Evolutionary conservation across 495 filamentous ascomycete species (phyloP).

Genomic region (Wilcoxina mikolae): DNA sequence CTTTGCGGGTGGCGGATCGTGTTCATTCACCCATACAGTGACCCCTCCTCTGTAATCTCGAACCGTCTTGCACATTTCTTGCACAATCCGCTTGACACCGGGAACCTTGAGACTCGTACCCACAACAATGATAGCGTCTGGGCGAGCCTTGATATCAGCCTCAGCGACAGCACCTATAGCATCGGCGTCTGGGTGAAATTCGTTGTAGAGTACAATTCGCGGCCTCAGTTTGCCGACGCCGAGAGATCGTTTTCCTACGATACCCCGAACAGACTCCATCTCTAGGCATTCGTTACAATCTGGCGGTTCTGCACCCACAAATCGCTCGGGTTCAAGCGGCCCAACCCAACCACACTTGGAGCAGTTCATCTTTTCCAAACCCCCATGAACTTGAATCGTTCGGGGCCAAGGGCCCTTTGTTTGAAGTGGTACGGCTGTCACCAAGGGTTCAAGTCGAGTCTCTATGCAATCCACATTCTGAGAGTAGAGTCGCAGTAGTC

Average conservation of each 20-base stretch:
- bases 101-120: constrained; percentile 92
- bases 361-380: constrained; percentile 89
- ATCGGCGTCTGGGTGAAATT: constrained; percentile 88
- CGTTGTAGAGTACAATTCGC: constrained; percentile 92
- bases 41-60: constrained; percentile 71
- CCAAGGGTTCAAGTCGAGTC: constrained; percentile 63
- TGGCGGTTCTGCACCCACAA: constrained; percentile 73
- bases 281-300: constrained; percentile 59
- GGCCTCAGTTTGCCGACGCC: constrained; percentile 82
- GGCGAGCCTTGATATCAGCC: constrained; percentile 66
- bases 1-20: constrained; percentile 60
- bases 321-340: constrained; percentile 62
- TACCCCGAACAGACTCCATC: constrained; percentile 59
- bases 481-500: constrained; percentile 81
- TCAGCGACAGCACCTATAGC: constrained; percentile 82
- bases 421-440: constrained; percentile 54
- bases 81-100: constrained; percentile 73
- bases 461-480: constrained; percentile 96
- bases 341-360: constrained; percentile 70
- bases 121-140: constrained; percentile 85
- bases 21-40: constrained; percentile 86
- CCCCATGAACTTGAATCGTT: constrained; percentile 88
- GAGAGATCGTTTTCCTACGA: constrained; percentile 79
- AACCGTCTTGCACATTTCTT: constrained; percentile 73
- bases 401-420: constrained; percentile 79